Percentiles rank a stretch among this genome's conserved stretches.
These are phyloP conservation scores for Cercospora sesami DNA, from an alignment of 2,329 filamentous ascomycete species.

Conservation along the genomic window DNA sequence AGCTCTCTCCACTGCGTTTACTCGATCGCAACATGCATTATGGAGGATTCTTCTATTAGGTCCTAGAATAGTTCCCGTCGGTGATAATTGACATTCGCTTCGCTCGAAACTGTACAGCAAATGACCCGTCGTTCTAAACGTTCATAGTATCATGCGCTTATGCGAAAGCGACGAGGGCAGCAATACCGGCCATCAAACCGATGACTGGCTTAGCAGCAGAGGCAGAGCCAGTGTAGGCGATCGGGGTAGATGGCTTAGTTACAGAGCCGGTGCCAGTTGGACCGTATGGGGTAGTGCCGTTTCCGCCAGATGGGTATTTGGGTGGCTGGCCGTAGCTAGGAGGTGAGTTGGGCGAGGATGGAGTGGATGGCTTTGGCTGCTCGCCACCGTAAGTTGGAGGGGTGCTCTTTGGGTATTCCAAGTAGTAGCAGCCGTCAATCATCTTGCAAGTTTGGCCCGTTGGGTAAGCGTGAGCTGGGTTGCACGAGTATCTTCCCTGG, in stretches of 20 bases:
- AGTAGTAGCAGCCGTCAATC: constrained; percentile 19
- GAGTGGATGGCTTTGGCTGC: neutral
- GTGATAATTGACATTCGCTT: neutral
- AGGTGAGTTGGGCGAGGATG: neutral
- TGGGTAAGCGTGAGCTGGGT: constrained; percentile 27
- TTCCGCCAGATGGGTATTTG: neutral
- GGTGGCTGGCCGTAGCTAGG: constrained; percentile 4
- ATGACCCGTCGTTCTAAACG: neutral
- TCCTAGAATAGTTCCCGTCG: neutral
- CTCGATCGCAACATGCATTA: neutral
- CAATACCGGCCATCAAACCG: constrained; percentile 20
- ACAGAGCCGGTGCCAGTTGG: neutral
- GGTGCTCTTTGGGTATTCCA: constrained; percentile 18
- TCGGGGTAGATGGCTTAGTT: neutral
- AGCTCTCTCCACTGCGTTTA: neutral
- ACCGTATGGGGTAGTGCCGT: neutral
- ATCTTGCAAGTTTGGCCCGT: constrained; percentile 24
- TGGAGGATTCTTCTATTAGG: neutral
- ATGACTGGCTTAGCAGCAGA: constrained; percentile 19
- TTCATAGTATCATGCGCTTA: constrained; percentile 10
- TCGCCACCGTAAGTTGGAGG: neutral
- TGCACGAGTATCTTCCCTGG: constrained; percentile 18
- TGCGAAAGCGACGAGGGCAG: constrained; percentile 17
- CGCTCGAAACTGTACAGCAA: neutral
- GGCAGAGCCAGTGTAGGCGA: constrained; percentile 15